Percentiles rank a stretch among this genome's conserved stretches.
phyloP scores from a whole-genome alignment of 495 filamentous ascomycete genomes.

The Ramalina peruviana region DNA sequence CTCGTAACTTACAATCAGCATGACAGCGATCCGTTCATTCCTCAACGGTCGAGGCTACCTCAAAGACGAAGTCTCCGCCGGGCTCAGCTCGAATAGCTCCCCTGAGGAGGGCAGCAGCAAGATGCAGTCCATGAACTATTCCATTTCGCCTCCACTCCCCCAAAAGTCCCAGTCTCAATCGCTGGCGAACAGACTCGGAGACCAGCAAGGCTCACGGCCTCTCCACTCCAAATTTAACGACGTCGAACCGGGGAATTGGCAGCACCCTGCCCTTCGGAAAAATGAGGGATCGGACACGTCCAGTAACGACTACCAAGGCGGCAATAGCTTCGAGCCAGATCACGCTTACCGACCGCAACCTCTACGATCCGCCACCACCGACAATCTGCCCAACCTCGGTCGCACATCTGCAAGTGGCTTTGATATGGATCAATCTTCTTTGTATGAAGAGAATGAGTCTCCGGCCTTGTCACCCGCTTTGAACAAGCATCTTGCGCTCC shows the following conservation, averaged over 20 bases:
- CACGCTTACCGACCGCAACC: constrained; percentile 6
- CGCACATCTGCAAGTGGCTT: background rate
- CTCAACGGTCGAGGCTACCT: constrained; percentile 6
- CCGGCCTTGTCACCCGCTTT: constrained; percentile 11
- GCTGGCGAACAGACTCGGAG: constrained; percentile 1
- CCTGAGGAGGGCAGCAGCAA: constrained; percentile 9
- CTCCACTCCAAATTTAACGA: constrained; percentile 13
- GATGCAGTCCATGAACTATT: constrained; percentile 14
- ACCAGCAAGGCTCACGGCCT: constrained; percentile 6
- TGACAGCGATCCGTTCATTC: constrained; percentile 18
- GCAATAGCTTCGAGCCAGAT: constrained; percentile 10
- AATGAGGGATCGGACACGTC: constrained; percentile 1
- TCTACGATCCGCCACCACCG: constrained; percentile 8
- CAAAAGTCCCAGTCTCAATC: constrained; percentile 1
- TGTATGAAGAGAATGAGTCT: constrained; percentile 11
- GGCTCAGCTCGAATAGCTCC: background rate
- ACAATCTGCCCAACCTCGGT: constrained; percentile 2
- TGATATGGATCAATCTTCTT: constrained; percentile 8
- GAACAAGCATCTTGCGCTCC: constrained; percentile 10
- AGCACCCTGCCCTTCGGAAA: constrained; percentile 6
- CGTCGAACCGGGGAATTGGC: constrained; percentile 1
- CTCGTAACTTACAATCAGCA: background rate
- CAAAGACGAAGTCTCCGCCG: background rate
- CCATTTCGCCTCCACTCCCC: constrained; percentile 10
- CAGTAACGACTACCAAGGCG: background rate